Evolutionary conservation across 768 basidiomycete species (phyloP).

Genomic region (Lactarius sanguifluus): DNA sequence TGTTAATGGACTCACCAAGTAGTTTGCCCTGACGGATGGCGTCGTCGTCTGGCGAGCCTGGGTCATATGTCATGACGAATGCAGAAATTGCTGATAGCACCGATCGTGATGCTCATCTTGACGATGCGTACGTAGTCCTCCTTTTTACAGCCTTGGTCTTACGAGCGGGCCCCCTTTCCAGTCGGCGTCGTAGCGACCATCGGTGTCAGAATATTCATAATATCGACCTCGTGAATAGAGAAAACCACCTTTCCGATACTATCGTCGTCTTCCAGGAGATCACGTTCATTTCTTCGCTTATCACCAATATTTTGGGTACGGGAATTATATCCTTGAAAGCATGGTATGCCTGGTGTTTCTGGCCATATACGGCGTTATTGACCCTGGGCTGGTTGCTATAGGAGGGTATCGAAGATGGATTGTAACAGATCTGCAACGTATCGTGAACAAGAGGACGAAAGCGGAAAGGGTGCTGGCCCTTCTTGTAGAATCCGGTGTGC

Average conservation of each 20-base stretch:
- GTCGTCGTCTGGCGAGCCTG: constrained; percentile 7
- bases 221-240: not conserved
- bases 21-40: constrained; percentile 1
- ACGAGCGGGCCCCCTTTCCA: not conserved
- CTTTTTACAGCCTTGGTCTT: no score
- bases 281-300: not conserved
- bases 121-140: not conserved
- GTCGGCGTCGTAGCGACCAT: not conserved
- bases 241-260: not conserved
- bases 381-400: not conserved
- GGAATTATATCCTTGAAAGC: not conserved
- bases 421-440: not conserved
- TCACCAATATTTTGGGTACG: constrained; percentile 1
- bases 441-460: not conserved
- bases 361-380: not conserved
- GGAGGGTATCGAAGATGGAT: constrained; percentile 1
- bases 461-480: not conserved
- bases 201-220: not conserved
- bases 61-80: constrained; percentile 4
- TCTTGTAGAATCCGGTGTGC: not conserved
- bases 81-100: not conserved
- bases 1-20: not conserved
- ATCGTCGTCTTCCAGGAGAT: not conserved
- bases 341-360: not conserved
- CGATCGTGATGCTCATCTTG: not conserved